Conservation (phyloP, 2,329 filamentous ascomycete genomes). For the Neocucurbitaria cava region DNA sequence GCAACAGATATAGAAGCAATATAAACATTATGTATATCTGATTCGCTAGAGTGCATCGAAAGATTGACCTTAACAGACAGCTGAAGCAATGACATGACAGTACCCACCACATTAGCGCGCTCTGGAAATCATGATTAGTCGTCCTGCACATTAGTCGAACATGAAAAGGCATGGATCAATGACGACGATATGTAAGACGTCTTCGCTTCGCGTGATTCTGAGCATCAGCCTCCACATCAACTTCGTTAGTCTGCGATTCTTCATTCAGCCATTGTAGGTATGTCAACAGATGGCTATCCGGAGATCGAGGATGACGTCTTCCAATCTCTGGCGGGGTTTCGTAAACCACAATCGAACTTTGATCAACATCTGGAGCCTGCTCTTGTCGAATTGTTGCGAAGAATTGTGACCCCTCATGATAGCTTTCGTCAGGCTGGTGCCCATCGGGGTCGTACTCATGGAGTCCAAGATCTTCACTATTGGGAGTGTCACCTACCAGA, state of each 20-base stretch:
- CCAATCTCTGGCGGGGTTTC: constrained; percentile 13
- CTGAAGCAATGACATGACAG: neutral
- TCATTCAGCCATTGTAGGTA: neutral
- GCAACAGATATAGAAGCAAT: neutral
- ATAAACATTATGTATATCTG: neutral
- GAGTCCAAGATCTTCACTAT: neutral
- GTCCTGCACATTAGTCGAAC: constrained; percentile 2
- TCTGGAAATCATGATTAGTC: neutral
- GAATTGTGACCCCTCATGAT: neutral
- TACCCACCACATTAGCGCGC: neutral
- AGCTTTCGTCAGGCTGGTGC: neutral
- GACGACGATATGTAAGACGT: neutral
- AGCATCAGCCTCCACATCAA: neutral
- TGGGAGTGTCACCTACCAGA: constrained; percentile 6
- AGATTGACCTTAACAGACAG: neutral
- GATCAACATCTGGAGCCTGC: neutral
- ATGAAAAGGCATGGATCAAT: neutral
- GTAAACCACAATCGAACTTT: constrained; percentile 9
- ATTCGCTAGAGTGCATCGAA: neutral
- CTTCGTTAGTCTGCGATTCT: neutral
- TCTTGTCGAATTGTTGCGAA: neutral
- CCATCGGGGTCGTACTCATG: neutral
- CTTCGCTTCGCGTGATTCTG: neutral
- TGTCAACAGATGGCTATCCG: neutral
- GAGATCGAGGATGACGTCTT: neutral